phyloP scores from a whole-genome alignment of 768 basidiomycete genomes.

The Cystobasidium tubakii region DNA sequence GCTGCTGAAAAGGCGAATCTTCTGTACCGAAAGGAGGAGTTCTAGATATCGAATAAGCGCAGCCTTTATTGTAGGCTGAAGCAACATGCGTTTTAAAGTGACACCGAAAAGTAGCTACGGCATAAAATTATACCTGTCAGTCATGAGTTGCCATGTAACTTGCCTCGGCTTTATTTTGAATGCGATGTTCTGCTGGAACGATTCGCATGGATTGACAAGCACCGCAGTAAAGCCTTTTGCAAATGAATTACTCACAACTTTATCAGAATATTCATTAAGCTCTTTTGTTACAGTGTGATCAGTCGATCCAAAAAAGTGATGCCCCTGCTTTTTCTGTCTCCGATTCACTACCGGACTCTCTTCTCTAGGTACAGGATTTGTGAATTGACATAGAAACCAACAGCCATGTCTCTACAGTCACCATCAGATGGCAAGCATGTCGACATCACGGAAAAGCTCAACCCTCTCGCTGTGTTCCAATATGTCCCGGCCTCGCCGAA shows the following conservation, averaged over 20 bases:
- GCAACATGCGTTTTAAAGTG: too few relatives aligned
- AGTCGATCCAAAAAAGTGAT: not conserved
- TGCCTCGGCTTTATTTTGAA: too few relatives aligned
- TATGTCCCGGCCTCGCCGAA: not conserved
- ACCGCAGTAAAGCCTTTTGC: too few relatives aligned
- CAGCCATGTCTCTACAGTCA: conserved; percentile 5
- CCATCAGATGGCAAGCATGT: not conserved
- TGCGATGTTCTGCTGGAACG: too few relatives aligned
- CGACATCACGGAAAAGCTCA: not conserved
- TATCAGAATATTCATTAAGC: too few relatives aligned
- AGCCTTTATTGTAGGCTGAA: too few relatives aligned
- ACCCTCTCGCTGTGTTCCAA: conserved; percentile 11
- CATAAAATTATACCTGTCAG: too few relatives aligned
- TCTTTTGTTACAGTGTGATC: too few relatives aligned
- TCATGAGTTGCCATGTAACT: too few relatives aligned
- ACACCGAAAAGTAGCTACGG: too few relatives aligned
- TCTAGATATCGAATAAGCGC: not conserved
- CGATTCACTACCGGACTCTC: not conserved
- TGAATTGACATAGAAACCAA: not conserved
- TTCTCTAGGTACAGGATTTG: not conserved
- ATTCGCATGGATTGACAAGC: too few relatives aligned
- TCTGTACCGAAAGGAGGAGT: conserved; percentile 19
- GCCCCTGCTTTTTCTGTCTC: not conserved
- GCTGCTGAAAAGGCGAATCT: conserved; percentile 35
- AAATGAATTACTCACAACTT: too few relatives aligned